Percentiles rank a stretch among this genome's conserved stretches.
Conservation (phyloP, 2,329 filamentous ascomycete genomes). For the Fusarium paranaense region DNA sequence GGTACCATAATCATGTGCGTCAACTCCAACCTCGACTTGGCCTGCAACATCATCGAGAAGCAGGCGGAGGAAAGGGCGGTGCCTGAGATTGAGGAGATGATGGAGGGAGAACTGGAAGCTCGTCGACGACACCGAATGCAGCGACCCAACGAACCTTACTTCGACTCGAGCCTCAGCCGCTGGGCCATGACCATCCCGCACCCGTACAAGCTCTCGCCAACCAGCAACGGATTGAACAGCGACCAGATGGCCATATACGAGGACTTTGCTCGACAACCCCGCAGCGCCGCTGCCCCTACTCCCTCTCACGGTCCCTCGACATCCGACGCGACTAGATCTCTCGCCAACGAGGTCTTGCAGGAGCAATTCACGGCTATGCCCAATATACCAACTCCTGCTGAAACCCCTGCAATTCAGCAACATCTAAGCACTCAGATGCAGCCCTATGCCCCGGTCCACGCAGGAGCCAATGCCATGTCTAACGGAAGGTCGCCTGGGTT, state of each 20-base stretch:
- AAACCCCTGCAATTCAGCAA: slow-evolving; percentile 68
- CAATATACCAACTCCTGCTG: slow-evolving; percentile 68
- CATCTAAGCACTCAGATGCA: slow-evolving; percentile 63
- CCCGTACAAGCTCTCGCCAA: slow-evolving; percentile 87
- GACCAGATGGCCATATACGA: slow-evolving; percentile 97
- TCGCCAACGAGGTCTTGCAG: slow-evolving; percentile 73
- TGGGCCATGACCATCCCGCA: slow-evolving; percentile 96
- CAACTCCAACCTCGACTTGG: slow-evolving; percentile 94
- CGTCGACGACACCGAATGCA: slow-evolving; percentile 81
- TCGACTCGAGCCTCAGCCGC: slow-evolving; percentile 83
- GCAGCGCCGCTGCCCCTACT: slow-evolving; percentile 68
- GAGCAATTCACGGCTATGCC: slow-evolving; percentile 70
- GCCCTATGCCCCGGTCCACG: slow-evolving; percentile 67
- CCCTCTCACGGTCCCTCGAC: slow-evolving; percentile 66
- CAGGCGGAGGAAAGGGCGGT: slow-evolving; percentile 94
- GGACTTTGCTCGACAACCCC: slow-evolving; percentile 90
- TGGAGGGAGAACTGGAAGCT: slow-evolving; percentile 82
- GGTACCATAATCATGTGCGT: slow-evolving; percentile 98
- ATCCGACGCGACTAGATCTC: slow-evolving; percentile 70
- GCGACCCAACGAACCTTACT: slow-evolving; percentile 85
- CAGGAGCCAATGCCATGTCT: slow-evolving; percentile 50
- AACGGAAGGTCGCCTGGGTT: slow-evolving; percentile 64
- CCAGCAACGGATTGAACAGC: slow-evolving; percentile 77
- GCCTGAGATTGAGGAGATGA: slow-evolving; percentile 94
- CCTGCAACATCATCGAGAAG: slow-evolving; percentile 94